phyloP scores from a whole-genome alignment of 306 rosid species.

The Fragaria vesca region DNA sequence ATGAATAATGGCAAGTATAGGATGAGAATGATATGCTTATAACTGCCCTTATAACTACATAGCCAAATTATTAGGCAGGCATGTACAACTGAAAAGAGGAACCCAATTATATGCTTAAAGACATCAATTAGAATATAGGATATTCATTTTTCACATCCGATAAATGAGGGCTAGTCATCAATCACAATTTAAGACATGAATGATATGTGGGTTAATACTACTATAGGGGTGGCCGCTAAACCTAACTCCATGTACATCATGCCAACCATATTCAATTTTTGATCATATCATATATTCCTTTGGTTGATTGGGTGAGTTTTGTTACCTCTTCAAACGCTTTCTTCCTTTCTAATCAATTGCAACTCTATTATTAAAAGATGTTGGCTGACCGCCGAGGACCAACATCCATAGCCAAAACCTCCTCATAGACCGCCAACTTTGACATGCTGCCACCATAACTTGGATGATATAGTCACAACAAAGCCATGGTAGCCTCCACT shows the following conservation, averaged over 20 bases:
- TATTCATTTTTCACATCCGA: background rate
- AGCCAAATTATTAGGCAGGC: background rate
- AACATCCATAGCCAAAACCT: background rate
- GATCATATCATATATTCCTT: background rate
- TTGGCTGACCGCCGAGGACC: background rate
- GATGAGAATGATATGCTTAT: background rate
- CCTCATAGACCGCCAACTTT: background rate
- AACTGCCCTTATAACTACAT: background rate
- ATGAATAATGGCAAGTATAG: background rate
- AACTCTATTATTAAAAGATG: background rate
- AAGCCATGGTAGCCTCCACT: background rate
- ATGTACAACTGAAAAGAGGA: background rate
- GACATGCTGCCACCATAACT: background rate
- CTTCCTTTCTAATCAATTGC: background rate
- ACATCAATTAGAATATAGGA: background rate
- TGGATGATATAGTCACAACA: background rate
- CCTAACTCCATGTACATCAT: background rate
- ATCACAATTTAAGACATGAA: background rate
- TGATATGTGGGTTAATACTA: background rate
- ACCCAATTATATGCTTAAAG: background rate
- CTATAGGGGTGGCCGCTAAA: background rate
- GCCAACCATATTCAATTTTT: background rate
- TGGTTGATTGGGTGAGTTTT: background rate
- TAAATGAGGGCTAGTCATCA: background rate
- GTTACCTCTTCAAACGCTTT: background rate